Conservation (phyloP, 441 rosid genomes). For the Daphne laureola region DNA sequence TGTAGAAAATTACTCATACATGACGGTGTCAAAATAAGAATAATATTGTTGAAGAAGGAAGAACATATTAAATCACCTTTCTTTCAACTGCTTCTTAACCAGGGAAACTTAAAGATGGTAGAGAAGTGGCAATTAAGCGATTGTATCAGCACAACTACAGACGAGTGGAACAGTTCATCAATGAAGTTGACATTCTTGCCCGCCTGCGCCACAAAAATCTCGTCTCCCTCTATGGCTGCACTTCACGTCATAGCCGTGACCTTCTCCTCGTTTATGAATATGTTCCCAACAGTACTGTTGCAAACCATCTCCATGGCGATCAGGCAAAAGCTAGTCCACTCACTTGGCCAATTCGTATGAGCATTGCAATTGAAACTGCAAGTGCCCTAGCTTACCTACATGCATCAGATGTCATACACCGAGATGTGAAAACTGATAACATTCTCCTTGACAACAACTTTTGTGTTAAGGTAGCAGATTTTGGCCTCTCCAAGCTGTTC, state of each 20-base stretch:
- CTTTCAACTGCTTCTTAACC: slow-evolving; percentile 11
- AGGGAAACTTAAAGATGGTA: slow-evolving; percentile 62
- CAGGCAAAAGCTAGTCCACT: slow-evolving; percentile 22
- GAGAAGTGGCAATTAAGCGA: slow-evolving; percentile 77
- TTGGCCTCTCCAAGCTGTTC: slow-evolving; percentile 55
- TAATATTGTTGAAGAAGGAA: not conserved
- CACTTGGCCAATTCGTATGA: slow-evolving; percentile 56
- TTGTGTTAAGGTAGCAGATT: slow-evolving; percentile 64
- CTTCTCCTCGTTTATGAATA: slow-evolving; percentile 76
- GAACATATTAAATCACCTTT: slow-evolving; percentile 7
- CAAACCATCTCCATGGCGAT: slow-evolving; percentile 64
- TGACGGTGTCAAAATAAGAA: not conserved
- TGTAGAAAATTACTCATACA: not conserved
- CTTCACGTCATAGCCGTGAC: slow-evolving; percentile 52
- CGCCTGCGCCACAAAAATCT: slow-evolving; percentile 62
- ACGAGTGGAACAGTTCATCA: slow-evolving; percentile 54
- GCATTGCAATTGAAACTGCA: slow-evolving; percentile 71
- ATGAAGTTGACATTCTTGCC: slow-evolving; percentile 65
- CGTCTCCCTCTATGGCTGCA: slow-evolving; percentile 69
- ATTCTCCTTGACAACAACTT: slow-evolving; percentile 55
- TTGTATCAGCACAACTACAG: slow-evolving; percentile 49
- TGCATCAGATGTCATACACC: slow-evolving; percentile 57
- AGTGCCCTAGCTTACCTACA: slow-evolving; percentile 66
- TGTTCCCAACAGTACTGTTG: slow-evolving; percentile 60
- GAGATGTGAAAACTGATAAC: slow-evolving; percentile 66